phyloP scores from a whole-genome alignment of 1,284 basidiomycete species.

The Boletus semigastroideus region DNA sequence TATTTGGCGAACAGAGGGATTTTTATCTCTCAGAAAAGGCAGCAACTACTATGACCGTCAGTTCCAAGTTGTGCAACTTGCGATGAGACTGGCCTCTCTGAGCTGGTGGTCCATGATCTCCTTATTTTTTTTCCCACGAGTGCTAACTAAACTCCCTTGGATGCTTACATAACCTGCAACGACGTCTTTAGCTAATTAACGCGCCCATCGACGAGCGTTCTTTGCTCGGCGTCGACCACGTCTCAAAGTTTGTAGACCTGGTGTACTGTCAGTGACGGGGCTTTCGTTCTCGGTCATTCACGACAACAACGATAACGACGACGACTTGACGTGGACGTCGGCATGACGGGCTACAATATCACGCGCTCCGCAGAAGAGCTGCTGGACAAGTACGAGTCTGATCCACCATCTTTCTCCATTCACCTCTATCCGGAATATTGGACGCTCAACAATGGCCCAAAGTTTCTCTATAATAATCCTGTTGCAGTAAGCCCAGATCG shows the following conservation, averaged over 20 bases:
- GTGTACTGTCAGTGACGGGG: not conserved
- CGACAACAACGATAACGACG: conserved; percentile 16
- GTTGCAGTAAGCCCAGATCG: conserved; percentile 53
- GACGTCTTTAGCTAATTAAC: conserved; percentile 17
- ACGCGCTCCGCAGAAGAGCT: conserved; percentile 60
- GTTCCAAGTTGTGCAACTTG: conserved; percentile 5
- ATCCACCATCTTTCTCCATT: conserved; percentile 70
- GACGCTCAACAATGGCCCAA: conserved; percentile 72
- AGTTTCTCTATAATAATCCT: conserved; percentile 76
- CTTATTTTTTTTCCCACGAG: conserved; percentile 25
- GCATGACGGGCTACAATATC: conserved; percentile 69
- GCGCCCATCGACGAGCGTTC: conserved; percentile 16
- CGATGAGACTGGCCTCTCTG: conserved; percentile 47
- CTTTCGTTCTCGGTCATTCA: not conserved
- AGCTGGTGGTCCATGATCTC: conserved; percentile 55
- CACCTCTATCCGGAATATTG: conserved; percentile 75
- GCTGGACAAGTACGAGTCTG: conserved; percentile 52
- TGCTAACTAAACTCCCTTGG: conserved; percentile 4
- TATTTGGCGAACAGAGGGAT: conserved; percentile 85
- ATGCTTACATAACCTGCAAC: conserved; percentile 20
- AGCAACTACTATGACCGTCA: conserved; percentile 59
- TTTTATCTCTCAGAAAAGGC: conserved; percentile 83
- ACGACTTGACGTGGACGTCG: conserved; percentile 18
- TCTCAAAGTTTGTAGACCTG: not conserved
- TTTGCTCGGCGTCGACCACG: not conserved